Evolutionary conservation across 1,284 basidiomycete genomes (phyloP).

Genomic region (Malassezia japonica): DNA sequence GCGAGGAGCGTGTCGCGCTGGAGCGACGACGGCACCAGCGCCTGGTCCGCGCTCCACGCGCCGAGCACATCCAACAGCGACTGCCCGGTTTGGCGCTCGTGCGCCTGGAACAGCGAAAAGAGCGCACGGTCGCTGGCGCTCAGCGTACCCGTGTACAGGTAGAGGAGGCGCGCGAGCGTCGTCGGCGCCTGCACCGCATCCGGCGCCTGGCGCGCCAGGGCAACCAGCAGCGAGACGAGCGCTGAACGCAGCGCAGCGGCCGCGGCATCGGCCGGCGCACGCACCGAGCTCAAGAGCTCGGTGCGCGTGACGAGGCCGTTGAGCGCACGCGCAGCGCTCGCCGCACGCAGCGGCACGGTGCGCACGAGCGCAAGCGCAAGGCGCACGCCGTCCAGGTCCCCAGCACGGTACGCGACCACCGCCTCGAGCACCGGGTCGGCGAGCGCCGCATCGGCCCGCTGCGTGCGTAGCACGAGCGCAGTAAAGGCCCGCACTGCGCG

Average conservation of each 20-base stretch:
- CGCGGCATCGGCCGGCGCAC: conserved; percentile 17
- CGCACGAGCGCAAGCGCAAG: conserved; percentile 52
- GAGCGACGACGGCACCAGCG: conserved; percentile 3
- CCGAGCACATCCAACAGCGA: conserved; percentile 52
- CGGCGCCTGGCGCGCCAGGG: conserved; percentile 53
- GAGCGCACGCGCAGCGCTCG: conserved; percentile 21
- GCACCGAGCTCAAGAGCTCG: conserved; percentile 18
- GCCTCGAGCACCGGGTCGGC: conserved; percentile 66
- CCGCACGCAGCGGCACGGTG: conserved; percentile 10
- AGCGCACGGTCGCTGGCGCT: conserved; percentile 59
- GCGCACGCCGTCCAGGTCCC: conserved; percentile 51
- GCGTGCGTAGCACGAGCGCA: conserved; percentile 16
- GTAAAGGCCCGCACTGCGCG: conserved; percentile 12
- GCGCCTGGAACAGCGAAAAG: conserved; percentile 65
- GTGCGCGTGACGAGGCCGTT: conserved; percentile 25
- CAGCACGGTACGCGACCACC: conserved; percentile 58
- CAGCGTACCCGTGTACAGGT: conserved; percentile 65
- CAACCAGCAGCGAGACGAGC: conserved; percentile 7
- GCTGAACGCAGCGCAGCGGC: conserved; percentile 20
- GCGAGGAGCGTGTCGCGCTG: conserved; percentile 51
- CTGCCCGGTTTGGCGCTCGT: conserved; percentile 62
- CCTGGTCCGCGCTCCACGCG: conserved; percentile 8
- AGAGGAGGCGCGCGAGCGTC: conserved; percentile 57
- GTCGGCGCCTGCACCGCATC: conserved; percentile 70
- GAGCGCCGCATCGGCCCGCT: conserved; percentile 50